Evolutionary conservation across 1,139 yeast genomes (phyloP), one percentile per base, ranked within the genome.

Genomic region (Petasospora fabianii): DNA sequence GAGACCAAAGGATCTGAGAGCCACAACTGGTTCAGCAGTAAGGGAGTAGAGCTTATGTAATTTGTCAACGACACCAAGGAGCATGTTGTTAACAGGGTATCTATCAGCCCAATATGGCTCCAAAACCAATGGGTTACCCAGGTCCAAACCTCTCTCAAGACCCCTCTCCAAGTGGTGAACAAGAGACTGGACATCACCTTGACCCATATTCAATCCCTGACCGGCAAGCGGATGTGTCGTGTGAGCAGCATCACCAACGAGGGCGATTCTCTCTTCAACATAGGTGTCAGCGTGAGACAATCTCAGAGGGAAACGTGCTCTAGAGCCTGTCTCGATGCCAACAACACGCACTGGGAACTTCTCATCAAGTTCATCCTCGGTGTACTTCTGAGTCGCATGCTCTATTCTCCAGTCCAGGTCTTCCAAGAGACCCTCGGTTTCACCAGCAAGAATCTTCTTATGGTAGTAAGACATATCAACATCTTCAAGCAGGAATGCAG

Each of bases 201-300:
- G 97, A n/a, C 98, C 98, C 96, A 92, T 88, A 60, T 92, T 92
- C 44, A 92, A 73, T 13, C 99, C 98, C 63, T 94, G 98, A 5
- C 99, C 99, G 2, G 97, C 97, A 44, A 92, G 69, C 3, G 99
- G 98, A 60, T 92, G 98, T 1, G 96, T 86, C 0, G 97, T 84
- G 53, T 92, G 99, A 0, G 97, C 98, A 1, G 99, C 98, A 62
- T 92, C 99, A 16, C 99, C 98, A 9, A 92, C 84, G 16, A 92
- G 68, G 0, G 97, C 98, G 24, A 90, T 75, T 50, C 98, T 71
- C 5, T 85, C 90, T 1, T 79, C 77, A 13, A 86, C 77, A 58
- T 94, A 92, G 1, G 85, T 76, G 55, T 92, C 97, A 3, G 96
- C 95, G 56, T 94, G 97, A 19, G 90, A 79, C 69, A 90, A 64